These are phyloP conservation scores for Raphanus hybrid DNA, from an alignment of 441 rosid species.

Conservation along the genomic window DNA sequence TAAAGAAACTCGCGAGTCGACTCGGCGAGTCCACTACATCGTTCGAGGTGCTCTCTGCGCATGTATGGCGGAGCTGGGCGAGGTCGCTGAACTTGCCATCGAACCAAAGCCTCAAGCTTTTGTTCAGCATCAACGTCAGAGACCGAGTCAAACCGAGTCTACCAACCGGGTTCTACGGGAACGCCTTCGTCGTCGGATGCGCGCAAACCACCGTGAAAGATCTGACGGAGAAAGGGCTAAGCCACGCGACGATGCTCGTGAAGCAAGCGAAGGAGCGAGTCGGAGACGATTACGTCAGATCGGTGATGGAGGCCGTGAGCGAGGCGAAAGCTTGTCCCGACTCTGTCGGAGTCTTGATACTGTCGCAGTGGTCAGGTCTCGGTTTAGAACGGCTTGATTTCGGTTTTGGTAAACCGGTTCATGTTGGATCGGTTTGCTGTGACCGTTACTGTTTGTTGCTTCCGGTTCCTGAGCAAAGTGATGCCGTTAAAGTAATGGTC, in stretches of 20 bases:
- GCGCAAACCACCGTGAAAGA: slow-evolving; percentile 64
- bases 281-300: slow-evolving; percentile 56
- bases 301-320: slow-evolving; percentile 70
- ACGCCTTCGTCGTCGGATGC: slow-evolving; percentile 80
- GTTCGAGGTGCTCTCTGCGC: slow-evolving; percentile 79
- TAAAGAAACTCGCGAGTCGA: slow-evolving; percentile 52
- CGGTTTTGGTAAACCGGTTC: slow-evolving; percentile 68
- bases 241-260: slow-evolving; percentile 59
- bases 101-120: slow-evolving; percentile 66
- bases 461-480: slow-evolving; percentile 59
- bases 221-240: slow-evolving; percentile 57
- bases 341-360: slow-evolving; percentile 70
- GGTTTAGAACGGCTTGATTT: slow-evolving; percentile 80
- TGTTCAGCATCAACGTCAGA: slow-evolving; percentile 70
- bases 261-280: slow-evolving; percentile 71
- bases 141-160: slow-evolving; percentile 70
- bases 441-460: slow-evolving; percentile 73
- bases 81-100: slow-evolving; percentile 63
- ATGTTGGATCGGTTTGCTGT: slow-evolving; percentile 67
- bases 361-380: slow-evolving; percentile 85
- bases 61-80: slow-evolving; percentile 88
- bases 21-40: slow-evolving; percentile 48
- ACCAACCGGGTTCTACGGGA: slow-evolving; percentile 77
- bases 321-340: slow-evolving; percentile 57
- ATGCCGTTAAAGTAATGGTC: slow-evolving; percentile 70